Evolutionary conservation across 768 basidiomycete genomes (phyloP), one percentile per base, ranked within the genome.

Genomic region (Rhodosporidiobolus odoratus): DNA sequence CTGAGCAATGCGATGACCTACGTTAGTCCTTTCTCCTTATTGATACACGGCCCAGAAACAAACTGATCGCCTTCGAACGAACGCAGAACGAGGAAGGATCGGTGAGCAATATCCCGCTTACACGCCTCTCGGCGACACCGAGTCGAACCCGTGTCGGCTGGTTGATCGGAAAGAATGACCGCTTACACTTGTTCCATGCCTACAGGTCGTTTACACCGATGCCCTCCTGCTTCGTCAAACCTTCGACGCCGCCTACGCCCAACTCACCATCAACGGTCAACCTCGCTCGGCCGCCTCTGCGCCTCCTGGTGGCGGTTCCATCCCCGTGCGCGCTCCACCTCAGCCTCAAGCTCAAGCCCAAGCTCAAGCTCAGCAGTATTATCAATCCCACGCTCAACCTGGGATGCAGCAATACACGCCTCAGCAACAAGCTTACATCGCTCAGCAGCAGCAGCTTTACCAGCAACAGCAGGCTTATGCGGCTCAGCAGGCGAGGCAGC

Each of bases 1-100:
- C 97, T 94, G 80, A 84, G 86, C 79, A 75, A 74, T 38, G 73
- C 73, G 15, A 70, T 68, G 66, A 68, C 56, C 38, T 74, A 71
- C 63, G 72, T 73, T 27, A 47, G 72, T 41, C 3, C 32, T 23
- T 32, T 17, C 32, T 37, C 23, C 65, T 17, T 8, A 23, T 5
- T 21, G 19, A 7, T 45, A 8, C 30, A 16, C 13, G 25, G 4
- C 21, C 27, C 12, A 2, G 40, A 2, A 34, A 27, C 69, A 65
- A 50, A 65, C 53, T 57, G 6, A 15, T 48, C 40, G 27, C n/a
- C 23, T 40, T 5, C 32, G 10, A 30, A n/a, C 52, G n/a, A 2
- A 2, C 7, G 45, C 61, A 73, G 72, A 74, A 74, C 56, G 66
- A 74, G 48, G 73, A 68, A 25, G 63, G 59, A 43, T 65, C 62